phyloP scores from a whole-genome alignment of 306 rosid genomes.

The Gillenia trifoliata region DNA sequence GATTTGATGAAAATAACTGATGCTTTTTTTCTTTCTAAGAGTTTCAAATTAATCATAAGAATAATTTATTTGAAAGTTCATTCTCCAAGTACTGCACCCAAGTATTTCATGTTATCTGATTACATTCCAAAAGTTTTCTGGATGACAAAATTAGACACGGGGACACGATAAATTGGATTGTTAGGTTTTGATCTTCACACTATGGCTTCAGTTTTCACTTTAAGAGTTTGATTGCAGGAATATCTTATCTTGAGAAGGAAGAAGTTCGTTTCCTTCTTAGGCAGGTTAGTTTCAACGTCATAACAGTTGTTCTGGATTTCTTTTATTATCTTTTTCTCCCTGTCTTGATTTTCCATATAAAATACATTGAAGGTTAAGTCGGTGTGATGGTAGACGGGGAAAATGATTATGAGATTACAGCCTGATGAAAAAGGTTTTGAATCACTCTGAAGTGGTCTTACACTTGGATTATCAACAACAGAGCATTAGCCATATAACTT shows the following conservation, averaged over 20 bases:
- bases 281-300: slow-evolving; percentile 57
- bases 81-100: background rate
- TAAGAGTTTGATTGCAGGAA: slow-evolving; percentile 55
- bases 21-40: background rate
- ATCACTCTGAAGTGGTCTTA: background rate
- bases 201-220: slow-evolving; percentile 25
- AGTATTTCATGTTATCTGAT: background rate
- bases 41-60: background rate
- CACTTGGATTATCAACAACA: background rate
- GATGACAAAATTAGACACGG: background rate
- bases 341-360: background rate
- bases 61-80: background rate
- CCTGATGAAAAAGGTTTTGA: background rate
- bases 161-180: background rate
- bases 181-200: background rate
- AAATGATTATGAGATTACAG: background rate
- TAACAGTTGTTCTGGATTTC: background rate
- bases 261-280: slow-evolving; percentile 93
- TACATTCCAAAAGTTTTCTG: background rate
- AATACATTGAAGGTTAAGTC: background rate
- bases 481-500: background rate
- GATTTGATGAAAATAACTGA: no score
- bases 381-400: background rate
- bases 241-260: slow-evolving; percentile 92
- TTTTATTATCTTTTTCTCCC: background rate